Evolutionary conservation across 495 filamentous ascomycete species (phyloP), one percentile per base, ranked within the genome.

Genomic region (Lichenothelia convexa): DNA sequence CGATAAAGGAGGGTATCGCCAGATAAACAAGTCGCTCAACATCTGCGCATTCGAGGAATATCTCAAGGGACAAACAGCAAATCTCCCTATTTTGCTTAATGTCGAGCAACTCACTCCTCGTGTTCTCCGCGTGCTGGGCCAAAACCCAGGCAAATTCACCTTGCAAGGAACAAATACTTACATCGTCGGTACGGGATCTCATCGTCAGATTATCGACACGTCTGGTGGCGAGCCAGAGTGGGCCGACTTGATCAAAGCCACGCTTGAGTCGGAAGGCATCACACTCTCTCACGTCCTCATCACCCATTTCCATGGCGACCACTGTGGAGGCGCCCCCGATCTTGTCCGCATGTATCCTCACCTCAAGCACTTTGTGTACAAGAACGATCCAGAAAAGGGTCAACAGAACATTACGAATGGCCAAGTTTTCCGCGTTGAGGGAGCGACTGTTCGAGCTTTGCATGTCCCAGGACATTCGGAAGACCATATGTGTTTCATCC

Each of bases 161-260:
- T 55, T 68, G 19, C 65, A 65, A 73, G 76, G 76, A 39, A 91
- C 84, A 35, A 92, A 93, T 54, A 93, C 84, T 27, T 93, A 89
- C 52, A 62, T 93, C 12, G 45, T 92, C 40, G 84, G 83, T 45
- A 79, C 64, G 5, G 80, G 80, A 9, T 48, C 58, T 5, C 46
- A 62, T 3, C 69, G 82, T 6, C 59, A 87, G 38, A 64, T 93
- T 8, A 70, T 93, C 48, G 84, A 93, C 56, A 85, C 83, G 1
- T 80, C 76, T 34, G 69, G 81, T 49, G 80, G 78, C 30, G 63
- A 61, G 30, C 50, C 51, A 16, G 41, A 49, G 17, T 63, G 59
- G 58, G 44, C 45, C 6, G 45, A 47, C 8, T 36, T 48, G 2
- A 51, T 61, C n/a, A 27, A 34, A 3, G 35, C 44, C 0, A 44